phyloP scores from a whole-genome alignment of 2,329 filamentous ascomycete genomes.

The Colletotrichum tanaceti region DNA sequence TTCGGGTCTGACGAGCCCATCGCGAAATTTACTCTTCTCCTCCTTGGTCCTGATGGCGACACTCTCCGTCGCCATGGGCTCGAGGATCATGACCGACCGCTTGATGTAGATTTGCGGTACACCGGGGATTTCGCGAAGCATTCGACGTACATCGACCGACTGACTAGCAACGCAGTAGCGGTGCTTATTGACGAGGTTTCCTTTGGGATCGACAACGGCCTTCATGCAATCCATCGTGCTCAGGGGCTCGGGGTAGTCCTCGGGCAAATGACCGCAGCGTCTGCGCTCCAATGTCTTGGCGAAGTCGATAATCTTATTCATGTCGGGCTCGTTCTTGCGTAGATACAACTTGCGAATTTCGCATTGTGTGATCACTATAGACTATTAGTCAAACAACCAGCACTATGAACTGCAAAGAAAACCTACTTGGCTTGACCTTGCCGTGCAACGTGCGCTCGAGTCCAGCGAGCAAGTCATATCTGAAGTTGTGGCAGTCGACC shows the following conservation, averaged over 20 bases:
- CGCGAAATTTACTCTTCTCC: slow-evolving; percentile 79
- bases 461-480: slow-evolving; percentile 85
- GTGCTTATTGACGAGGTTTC: slow-evolving; percentile 77
- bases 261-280: slow-evolving; percentile 81
- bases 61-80: slow-evolving; percentile 79
- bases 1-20: slow-evolving; percentile 69
- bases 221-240: slow-evolving; percentile 76
- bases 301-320: slow-evolving; percentile 73
- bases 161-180: slow-evolving; percentile 83
- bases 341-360: slow-evolving; percentile 83
- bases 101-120: slow-evolving; percentile 84
- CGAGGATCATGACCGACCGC: slow-evolving; percentile 76
- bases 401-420: not conserved
- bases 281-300: slow-evolving; percentile 79
- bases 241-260: slow-evolving; percentile 77
- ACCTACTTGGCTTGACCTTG: slow-evolving; percentile 82
- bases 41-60: slow-evolving; percentile 72
- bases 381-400: not conserved
- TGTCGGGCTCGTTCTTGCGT: slow-evolving; percentile 64
- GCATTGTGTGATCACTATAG: slow-evolving; percentile 80
- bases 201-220: slow-evolving; percentile 83
- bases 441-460: slow-evolving; percentile 88
- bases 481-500: slow-evolving; percentile 82
- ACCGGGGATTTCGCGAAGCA: slow-evolving; percentile 74
- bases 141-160: slow-evolving; percentile 70